phyloP scores from a whole-genome alignment of 1,139 yeast species.

The Williopsis jadinii region DNA sequence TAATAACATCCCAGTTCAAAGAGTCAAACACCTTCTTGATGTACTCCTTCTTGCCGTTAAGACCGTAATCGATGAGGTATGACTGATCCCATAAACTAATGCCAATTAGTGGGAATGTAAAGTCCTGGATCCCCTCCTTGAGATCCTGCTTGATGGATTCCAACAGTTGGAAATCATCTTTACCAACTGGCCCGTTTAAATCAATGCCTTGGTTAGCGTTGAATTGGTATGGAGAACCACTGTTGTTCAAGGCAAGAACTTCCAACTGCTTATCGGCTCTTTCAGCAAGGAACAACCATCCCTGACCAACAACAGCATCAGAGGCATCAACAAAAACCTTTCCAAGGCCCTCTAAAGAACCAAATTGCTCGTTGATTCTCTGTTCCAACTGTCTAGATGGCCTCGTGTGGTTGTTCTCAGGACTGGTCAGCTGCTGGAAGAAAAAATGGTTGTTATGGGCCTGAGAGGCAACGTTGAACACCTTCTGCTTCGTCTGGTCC shows the following conservation, averaged over 20 bases:
- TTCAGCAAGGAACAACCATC: conserved; percentile 88
- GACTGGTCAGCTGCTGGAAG: conserved; percentile 53
- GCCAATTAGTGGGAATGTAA: conserved; percentile 71
- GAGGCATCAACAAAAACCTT: conserved; percentile 35
- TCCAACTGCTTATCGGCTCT: conserved; percentile 57
- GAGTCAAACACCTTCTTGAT: conserved; percentile 71
- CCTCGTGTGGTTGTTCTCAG: conserved; percentile 27
- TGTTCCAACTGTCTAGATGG: conserved; percentile 42
- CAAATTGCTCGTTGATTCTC: conserved; percentile 16
- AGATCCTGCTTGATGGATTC: conserved; percentile 41
- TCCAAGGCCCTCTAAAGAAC: conserved; percentile 24
- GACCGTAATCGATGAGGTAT: conserved; percentile 76
- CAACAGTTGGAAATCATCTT: conserved; percentile 42
- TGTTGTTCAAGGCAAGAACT: conserved; percentile 63
- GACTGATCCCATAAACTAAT: conserved; percentile 88
- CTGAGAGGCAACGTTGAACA: conserved; percentile 86
- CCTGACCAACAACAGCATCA: conserved; percentile 51
- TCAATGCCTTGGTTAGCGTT: conserved; percentile 72
- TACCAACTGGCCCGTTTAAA: conserved; percentile 63
- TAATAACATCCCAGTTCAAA: conserved; percentile 83
- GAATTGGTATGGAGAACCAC: conserved; percentile 85
- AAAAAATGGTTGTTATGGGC: conserved; percentile 90
- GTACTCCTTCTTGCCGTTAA: conserved; percentile 66
- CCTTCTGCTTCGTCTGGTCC: conserved; percentile 58
- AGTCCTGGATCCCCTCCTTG: conserved; percentile 38